Base-by-base conservation (phyloP, 1,284 basidiomycete species). In the Cryptococcus sp. region DNA sequence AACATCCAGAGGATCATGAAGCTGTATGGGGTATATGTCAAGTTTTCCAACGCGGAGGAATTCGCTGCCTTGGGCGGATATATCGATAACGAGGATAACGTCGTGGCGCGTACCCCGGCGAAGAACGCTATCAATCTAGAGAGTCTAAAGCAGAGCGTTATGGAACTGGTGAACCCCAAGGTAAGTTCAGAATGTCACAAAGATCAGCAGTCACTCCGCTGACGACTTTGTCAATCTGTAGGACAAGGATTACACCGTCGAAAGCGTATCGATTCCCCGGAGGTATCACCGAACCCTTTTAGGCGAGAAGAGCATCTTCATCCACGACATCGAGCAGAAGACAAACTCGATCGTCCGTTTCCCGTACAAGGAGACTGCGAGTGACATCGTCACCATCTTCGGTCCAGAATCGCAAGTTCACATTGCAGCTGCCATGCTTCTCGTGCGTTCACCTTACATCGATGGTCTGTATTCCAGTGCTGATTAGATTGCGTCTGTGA, bases 1-100 rank as follows among this genome's bases (percentile, higher is more conserved):
- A 99, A 95, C 79, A 99, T 99, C 60, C 95, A 99, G 61, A 86
- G 93, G 61, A 99, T 99, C 79, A 99, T 99, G 95, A 98, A 98
- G 82, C 94, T 96, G 78, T 97, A 90, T 71, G 95, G 95, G 35
- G 95, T 98, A 25, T 99, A 98, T 80, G 96, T 99, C 80, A 99
- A 99, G 81, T 99, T 99, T 75, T 94, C 92, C 45, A 99, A 98
- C 77, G 93, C 93, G 6, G 94, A 98, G 68, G 96, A 99, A 78
- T 98, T 95, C 78, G 93, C 93, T 47, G 87, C 89, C 11, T 83
- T 96, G 58, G 95, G 93, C 38, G 94, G 94, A 16, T 97, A 98
- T 79, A 86, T 91, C 70, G 93, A 99, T 79, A 96, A 96, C 77
- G 95, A 98, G 75, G 95, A 99, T 81, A 99, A 99, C 72, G 95